A percentile compares a stretch with the other conserved stretches of the same genome.
These are phyloP conservation scores for Trypanosomatidae sp. DNA, from an alignment of 208 protist genomes.

Conservation along the genomic window DNA sequence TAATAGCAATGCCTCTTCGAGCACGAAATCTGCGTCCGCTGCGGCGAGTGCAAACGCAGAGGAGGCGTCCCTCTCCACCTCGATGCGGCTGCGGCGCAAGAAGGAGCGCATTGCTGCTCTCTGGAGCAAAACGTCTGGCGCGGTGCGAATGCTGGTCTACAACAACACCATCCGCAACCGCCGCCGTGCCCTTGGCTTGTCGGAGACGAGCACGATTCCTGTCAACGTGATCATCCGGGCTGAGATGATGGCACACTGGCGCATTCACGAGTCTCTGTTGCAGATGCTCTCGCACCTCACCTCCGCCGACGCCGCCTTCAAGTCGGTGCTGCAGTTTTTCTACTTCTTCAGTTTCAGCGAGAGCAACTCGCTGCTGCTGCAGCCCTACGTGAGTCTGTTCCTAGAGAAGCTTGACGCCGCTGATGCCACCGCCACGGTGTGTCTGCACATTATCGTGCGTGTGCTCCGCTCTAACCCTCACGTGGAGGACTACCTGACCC, in stretches of 20 bases:
- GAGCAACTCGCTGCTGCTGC: slow-evolving; percentile 55
- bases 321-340: slow-evolving; percentile 69
- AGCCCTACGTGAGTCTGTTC: slow-evolving; percentile 45
- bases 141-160: slow-evolving; percentile 53
- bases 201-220: slow-evolving; percentile 49
- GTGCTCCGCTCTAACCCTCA: slow-evolving; percentile 55
- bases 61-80: neutral
- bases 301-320: slow-evolving; percentile 30
- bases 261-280: slow-evolving; percentile 63
- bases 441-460: slow-evolving; percentile 60
- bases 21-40: too few relatives aligned
- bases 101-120: slow-evolving; percentile 15
- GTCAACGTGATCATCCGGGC: slow-evolving; percentile 52
- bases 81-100: slow-evolving; percentile 7
- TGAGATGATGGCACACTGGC: slow-evolving; percentile 75
- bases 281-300: slow-evolving; percentile 48
- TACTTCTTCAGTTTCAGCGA: slow-evolving; percentile 66
- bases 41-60: too few relatives aligned
- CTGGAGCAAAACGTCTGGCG: slow-evolving; percentile 51
- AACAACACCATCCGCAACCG: slow-evolving; percentile 46
- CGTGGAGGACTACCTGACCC: slow-evolving; percentile 60
- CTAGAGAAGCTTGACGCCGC: slow-evolving; percentile 23
- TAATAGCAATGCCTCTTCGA: too few relatives aligned
- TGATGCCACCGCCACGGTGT: slow-evolving; percentile 30
- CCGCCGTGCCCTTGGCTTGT: slow-evolving; percentile 51